These are phyloP conservation scores for Garcia nutans DNA, from an alignment of 345 rosid genomes.

Conservation along the genomic window DNA sequence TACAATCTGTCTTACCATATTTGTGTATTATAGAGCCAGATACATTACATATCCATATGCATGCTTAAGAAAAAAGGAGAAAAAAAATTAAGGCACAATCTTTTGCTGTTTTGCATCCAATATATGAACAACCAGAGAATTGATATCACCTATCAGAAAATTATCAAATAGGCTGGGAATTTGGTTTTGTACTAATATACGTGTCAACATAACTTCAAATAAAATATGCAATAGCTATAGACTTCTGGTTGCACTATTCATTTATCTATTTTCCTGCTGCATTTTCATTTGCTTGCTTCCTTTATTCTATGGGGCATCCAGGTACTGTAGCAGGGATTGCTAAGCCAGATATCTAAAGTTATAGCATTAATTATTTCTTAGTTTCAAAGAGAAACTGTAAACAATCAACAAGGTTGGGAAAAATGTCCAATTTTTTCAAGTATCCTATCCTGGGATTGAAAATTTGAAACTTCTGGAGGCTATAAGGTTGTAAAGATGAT, in stretches of 20 bases:
- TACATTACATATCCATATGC: not conserved
- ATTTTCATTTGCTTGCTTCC: not conserved
- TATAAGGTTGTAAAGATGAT: not conserved
- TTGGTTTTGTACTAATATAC: not conserved
- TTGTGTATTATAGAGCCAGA: constrained; percentile 8
- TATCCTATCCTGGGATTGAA: not conserved
- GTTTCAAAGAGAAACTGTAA: too few relatives aligned
- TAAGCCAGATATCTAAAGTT: not conserved
- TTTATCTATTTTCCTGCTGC: not conserved
- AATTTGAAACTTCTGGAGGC: not conserved
- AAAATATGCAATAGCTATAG: not conserved
- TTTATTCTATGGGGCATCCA: not conserved
- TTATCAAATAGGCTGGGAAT: not conserved
- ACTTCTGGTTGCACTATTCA: not conserved
- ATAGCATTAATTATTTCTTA: not conserved
- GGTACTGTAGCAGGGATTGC: not conserved
- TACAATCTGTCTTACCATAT: constrained; percentile 2
- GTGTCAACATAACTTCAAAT: not conserved
- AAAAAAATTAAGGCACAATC: too few relatives aligned
- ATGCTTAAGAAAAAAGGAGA: not conserved
- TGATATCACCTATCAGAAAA: not conserved
- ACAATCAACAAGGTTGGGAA: not conserved
- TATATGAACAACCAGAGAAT: not conserved
- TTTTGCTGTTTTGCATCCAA: too few relatives aligned
- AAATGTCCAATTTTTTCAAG: not conserved